A percentile compares a stretch with the other conserved stretches of the same genome.
Conservation (phyloP, 768 basidiomycete genomes). For the Amyloporia xantha region DNA sequence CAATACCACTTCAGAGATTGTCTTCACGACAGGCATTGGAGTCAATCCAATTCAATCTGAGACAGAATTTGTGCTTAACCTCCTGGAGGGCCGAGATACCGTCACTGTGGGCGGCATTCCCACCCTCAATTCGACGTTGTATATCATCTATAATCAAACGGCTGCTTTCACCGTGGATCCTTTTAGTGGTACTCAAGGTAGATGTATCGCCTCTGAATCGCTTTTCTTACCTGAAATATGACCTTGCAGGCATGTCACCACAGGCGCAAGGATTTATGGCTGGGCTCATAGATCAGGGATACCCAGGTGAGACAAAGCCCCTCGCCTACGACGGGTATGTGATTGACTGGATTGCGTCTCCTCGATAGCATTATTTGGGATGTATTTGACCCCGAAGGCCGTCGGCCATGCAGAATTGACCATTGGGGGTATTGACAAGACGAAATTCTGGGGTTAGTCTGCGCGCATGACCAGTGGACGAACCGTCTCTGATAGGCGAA, state of each 20-base stretch:
- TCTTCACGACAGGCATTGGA: constrained; percentile 45
- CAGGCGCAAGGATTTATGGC: constrained; percentile 44
- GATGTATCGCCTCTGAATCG: background rate
- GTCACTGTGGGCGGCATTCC: constrained; percentile 42
- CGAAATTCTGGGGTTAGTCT: no score
- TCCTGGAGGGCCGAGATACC: constrained; percentile 41
- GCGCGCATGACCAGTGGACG: no score
- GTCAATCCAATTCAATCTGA: constrained; percentile 46
- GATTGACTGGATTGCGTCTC: no score
- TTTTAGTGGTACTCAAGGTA: constrained; percentile 51
- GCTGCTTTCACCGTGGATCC: constrained; percentile 46
- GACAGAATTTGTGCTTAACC: constrained; percentile 39
- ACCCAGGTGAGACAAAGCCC: constrained; percentile 42
- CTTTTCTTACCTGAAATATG: background rate
- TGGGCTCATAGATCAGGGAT: constrained; percentile 38
- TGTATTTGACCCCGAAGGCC: constrained; percentile 38
- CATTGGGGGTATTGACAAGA: constrained; percentile 44
- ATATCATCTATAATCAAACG: constrained; percentile 49
- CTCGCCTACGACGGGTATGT: no score
- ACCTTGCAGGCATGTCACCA: constrained; percentile 40
- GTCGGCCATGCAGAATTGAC: constrained; percentile 46
- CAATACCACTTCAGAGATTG: constrained; percentile 36
- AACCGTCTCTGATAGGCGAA: no score
- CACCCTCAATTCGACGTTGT: constrained; percentile 34
- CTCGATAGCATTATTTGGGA: constrained; percentile 19